phyloP scores from a whole-genome alignment of 352 stramenopile species.

The Globisporangium spinosum region DNA sequence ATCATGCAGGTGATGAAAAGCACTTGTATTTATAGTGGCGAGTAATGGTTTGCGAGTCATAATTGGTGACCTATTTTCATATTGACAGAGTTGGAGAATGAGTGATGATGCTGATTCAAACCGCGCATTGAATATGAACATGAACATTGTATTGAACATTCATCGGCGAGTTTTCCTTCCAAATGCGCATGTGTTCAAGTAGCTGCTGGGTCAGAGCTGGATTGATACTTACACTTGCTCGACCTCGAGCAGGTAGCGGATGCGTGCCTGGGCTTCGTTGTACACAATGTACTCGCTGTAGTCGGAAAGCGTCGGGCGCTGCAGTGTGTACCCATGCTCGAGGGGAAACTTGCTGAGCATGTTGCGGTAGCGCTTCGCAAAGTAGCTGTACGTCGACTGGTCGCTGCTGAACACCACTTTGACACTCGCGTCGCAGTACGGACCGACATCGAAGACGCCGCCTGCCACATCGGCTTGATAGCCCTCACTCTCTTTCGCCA shows the following conservation, averaged over 20 bases:
- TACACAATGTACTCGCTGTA: constrained; percentile 26
- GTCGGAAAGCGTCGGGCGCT: constrained; percentile 11
- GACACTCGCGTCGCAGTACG: constrained; percentile 25
- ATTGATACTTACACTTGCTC: constrained; percentile 15
- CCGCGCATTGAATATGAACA: too few relatives aligned
- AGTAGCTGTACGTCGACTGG: constrained; percentile 30
- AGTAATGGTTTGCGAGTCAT: background rate
- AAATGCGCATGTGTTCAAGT: background rate
- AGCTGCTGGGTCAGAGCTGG: too few relatives aligned
- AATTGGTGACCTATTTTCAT: background rate
- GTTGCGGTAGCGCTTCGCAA: constrained; percentile 55
- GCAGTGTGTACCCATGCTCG: constrained; percentile 26
- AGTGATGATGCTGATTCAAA: background rate
- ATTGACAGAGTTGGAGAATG: background rate
- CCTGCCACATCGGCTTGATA: background rate
- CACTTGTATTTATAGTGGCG: background rate
- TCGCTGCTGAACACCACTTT: constrained; percentile 20
- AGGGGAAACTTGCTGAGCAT: constrained; percentile 18
- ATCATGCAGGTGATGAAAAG: background rate
- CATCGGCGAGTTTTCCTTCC: background rate
- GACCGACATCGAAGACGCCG: constrained; percentile 11
- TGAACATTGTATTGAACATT: background rate
- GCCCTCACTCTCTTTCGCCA: constrained; percentile 28
- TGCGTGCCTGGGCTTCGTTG: constrained; percentile 22
- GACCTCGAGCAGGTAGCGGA: constrained; percentile 21